Evolutionary conservation across 495 filamentous ascomycete genomes (phyloP), one percentile per base, ranked within the genome.

Genomic region (Letharia lupina): DNA sequence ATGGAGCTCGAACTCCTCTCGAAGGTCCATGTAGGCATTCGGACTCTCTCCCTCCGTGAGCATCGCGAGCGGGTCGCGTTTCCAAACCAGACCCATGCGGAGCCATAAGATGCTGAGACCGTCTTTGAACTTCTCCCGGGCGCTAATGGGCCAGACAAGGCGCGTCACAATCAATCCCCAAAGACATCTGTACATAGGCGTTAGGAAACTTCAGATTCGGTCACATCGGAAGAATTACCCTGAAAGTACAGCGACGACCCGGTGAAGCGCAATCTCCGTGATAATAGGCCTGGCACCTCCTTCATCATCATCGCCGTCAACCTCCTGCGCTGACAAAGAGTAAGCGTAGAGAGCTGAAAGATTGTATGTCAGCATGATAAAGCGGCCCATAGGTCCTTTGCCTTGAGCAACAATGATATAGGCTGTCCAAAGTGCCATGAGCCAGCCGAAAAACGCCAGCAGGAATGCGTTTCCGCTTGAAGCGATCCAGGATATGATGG

Each of bases 321-420:
- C 85, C 50, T 93, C 89, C 58, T 82, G 82, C 65, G 91, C 86
- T 0, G 89, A 86, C 9, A 97, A 82, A 31, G 89, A 92, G 76
- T 98, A 98, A 4, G 91, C 91, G 73, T 98, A 98, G 45, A 98
- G 82, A 18, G 90, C 91, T 9, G 91, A 93, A n/a, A 98, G 84
- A 73, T 98, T 98, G 80, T 97, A 98, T 10, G 93, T 96, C 52
- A 98, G 84, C 76, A 95, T 82, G 66, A 91, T 90, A 73, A 96
- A 97, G 56, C 94, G 85, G 35, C 93, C 94, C 78, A 98, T 88
- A 0, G 94, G 91, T 4, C 90, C 91, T 75, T 94, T 91, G 48
- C 88, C 87, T 74, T 84, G 83, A 42, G 84, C 91, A 39, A 97
- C 75, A 65, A 96, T 96, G 65, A 98, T 85, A 75, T 92, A 96